Evolutionary conservation across 1,284 basidiomycete genomes (phyloP), one percentile per base, ranked within the genome.

Genomic region (Pisolithus thermaeus): DNA sequence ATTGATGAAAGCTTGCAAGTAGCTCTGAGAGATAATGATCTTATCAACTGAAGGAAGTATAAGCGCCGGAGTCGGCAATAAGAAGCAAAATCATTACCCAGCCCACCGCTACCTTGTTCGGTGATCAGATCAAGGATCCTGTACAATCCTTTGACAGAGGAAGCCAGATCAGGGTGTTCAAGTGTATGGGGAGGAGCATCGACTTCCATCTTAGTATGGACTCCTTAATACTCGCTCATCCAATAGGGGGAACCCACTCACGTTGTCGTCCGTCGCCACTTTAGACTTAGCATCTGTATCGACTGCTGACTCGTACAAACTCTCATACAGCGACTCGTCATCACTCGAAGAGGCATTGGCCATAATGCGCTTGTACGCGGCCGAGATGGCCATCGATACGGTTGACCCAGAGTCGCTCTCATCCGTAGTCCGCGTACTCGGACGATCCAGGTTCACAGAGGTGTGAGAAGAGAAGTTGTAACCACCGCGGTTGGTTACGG

Each of bases 1-100:
- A 52, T 79, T 77, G 54, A 76, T 68, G 48, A 78, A 69, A 2
- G 59, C 55, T 47, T 66, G 63, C 11, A 78, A 58, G 1, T 70
- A 71, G 9, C 70, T 68, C 58, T 77, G 74, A 25, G 68, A 69
- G 40, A 80, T 79, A 61, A 81, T 72, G 28, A 81, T 70, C 57
- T 81, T 80, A 53, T 78, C 77, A 37, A 78, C 76, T 80, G 51
- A 1, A n/a, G 28, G 4, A 14, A 9, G 22, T 4, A 18, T 46
- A 18, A 46, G 44, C 16, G 36, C 37, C n/a, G 47, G 9, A 23
- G 35, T 20, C 37, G 28, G 18, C 30, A 23, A 48, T 54, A n/a
- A 12, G 39, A 12, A 22, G 14, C 22, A 27, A 47, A 16, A 23
- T 25, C 22, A 30, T 56, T 59, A 76, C 75, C 76, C 12, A 75